phyloP scores from a whole-genome alignment of 2,329 filamentous ascomycete genomes.

The Exophiala sp. region DNA sequence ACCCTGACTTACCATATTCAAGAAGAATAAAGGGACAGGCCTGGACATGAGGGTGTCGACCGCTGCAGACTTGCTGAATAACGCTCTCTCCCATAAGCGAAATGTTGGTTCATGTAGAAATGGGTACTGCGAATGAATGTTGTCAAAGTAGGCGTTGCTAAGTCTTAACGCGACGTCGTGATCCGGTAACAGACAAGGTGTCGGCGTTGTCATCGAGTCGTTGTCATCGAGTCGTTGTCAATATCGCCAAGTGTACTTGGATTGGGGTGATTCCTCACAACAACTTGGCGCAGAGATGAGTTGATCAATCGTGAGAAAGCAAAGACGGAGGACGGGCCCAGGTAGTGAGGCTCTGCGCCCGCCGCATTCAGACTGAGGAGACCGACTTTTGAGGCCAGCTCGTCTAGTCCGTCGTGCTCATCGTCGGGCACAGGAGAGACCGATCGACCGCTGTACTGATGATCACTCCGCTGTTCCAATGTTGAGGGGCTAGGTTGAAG shows the following conservation, averaged over 20 bases:
- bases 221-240: background rate
- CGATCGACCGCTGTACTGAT: background rate
- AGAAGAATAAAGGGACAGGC: background rate
- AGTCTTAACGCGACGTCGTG: constrained; percentile 19
- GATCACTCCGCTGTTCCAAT: background rate
- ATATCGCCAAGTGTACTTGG: too few relatives aligned
- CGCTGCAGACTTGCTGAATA: constrained; percentile 14
- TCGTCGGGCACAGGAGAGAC: too few relatives aligned
- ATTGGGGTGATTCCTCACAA: too few relatives aligned
- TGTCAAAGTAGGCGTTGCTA: constrained; percentile 36
- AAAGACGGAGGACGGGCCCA: constrained; percentile 37
- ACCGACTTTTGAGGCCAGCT: too few relatives aligned
- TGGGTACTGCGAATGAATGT: constrained; percentile 39
- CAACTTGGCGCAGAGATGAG: constrained; percentile 14
- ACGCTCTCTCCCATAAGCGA: constrained; percentile 29
- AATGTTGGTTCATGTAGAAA: constrained; percentile 38
- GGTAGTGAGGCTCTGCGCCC: constrained; percentile 37
- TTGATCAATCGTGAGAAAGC: constrained; percentile 21
- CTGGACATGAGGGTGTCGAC: background rate
- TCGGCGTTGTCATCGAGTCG: constrained; percentile 15
- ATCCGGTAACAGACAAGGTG: constrained; percentile 22
- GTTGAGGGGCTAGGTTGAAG: background rate
- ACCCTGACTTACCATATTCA: background rate
- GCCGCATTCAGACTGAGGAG: constrained; percentile 9
- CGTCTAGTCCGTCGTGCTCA: too few relatives aligned